Evolutionary conservation across 148 eudicot species (phyloP), one percentile per base, ranked within the genome.

Genomic region (Chenopodium quinoa): DNA sequence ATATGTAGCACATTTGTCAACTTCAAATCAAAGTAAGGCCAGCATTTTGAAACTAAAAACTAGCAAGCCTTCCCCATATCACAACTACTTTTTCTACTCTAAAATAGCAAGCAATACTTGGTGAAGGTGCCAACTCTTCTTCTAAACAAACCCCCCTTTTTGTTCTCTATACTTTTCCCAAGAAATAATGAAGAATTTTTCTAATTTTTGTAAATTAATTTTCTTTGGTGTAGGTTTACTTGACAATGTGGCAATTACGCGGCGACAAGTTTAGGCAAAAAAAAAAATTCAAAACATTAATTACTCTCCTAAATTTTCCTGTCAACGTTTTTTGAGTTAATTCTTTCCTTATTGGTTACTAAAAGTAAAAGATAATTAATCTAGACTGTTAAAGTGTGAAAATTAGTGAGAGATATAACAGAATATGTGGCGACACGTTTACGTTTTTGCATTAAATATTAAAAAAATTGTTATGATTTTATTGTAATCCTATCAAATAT

Each of bases 361-460:
- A 56, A 19, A 3, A 3, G 19, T 56, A 56, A 17, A 56, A 14
- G 62, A 56, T 17, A 56, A 56, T 14, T 14, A 56, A 56, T 56
- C 5, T 14, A 56, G 66, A n/a, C 66, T 25, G 34, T 25, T 66
- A 27, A 9, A 66, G 13, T 66, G 29, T 7, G 71, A 66, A 66
- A 67, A 25, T 29, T 25, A 29, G 31, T 19, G 52, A 3, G 16
- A 46, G 80, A 80, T 80, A 80, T 62, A 60, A 23, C 27, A 76
- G 80, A 76, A 69, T 81, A 86, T 87, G 90, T 89, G 92, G 90
- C 90, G 85, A 89, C 90, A 84, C 90, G 92, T 87, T 81, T 63
- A 87, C 89, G 90, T 86, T 7, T 78, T 79, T 64, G 37, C 64
- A 58, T 74, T 52, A 19, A 47, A 11, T 13, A 47, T 40, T 47